Evolutionary conservation across 2,329 filamentous ascomycete genomes (phyloP), one percentile per base, ranked within the genome.

Genomic region (Teratosphaeria viscida): DNA sequence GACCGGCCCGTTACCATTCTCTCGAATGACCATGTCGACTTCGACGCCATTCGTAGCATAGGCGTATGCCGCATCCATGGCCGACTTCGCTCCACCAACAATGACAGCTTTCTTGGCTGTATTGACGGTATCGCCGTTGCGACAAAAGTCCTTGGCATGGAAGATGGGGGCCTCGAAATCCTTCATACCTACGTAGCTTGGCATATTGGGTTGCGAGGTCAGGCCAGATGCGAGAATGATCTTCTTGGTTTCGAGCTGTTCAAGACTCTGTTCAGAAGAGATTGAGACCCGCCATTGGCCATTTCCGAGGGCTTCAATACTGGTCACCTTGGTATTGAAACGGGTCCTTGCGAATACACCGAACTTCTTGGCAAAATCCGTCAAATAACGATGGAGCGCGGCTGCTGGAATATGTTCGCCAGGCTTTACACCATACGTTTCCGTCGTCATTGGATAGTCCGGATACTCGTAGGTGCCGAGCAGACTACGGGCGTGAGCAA

Each of bases 401-500:
- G 74, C 63, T 0, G 82, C 85, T 0, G 84, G 80, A 55, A 88
- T 82, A 68, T 87, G 84, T 57, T 85, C 70, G 16, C 81, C 81
- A 6, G 71, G 65, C 56, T 77, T 75, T 47, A 81, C 76, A 27
- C 71, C 75, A 60, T 78, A 78, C 5, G 76, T 64, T 2, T 72
- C 73, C 43, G 43, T 49, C 1, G 66, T 62, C 84, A 92, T 87
- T 19, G 87, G 86, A 61, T 88, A 89, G 66, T 90, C 88, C 0
- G 84, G 83, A 66, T 82, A 90, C 70, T 92, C 86, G 65, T 86
- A 89, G 0, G 83, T 87, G 2, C 88, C 87, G 11, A 86, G 71
- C 70, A 89, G 80, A 67, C 43, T 49, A 49, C 23, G n/a, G 10
- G 6, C n/a, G 43, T 49, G 43, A 49, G 43, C 43, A 23, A 19